phyloP scores from a whole-genome alignment of 805 yeast genomes.

The Monosporozyma solicola region DNA sequence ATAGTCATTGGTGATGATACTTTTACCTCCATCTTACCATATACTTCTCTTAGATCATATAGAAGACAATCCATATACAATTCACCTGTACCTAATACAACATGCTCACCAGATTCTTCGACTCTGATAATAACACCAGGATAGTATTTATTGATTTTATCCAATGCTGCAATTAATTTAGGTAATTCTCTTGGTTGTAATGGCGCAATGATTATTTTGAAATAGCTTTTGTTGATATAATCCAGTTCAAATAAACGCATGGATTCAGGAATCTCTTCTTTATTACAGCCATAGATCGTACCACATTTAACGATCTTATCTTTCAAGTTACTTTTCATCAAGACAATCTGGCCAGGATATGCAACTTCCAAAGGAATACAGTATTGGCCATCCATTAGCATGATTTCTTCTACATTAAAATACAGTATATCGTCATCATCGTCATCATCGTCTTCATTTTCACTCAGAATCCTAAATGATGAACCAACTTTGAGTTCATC shows the following conservation, averaged over 20 bases:
- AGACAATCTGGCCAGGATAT: slow-evolving; percentile 57
- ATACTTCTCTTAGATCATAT: slow-evolving; percentile 61
- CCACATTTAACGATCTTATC: slow-evolving; percentile 39
- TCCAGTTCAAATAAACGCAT: slow-evolving; percentile 27
- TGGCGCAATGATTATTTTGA: slow-evolving; percentile 81
- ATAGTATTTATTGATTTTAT: slow-evolving; percentile 53
- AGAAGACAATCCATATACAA: slow-evolving; percentile 74
- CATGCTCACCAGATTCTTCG: slow-evolving; percentile 86
- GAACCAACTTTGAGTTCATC: slow-evolving; percentile 48
- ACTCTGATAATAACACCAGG: slow-evolving; percentile 59
- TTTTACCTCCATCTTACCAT: slow-evolving; percentile 59
- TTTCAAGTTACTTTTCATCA: slow-evolving; percentile 46
- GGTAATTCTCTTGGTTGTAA: slow-evolving; percentile 71
- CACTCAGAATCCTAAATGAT: slow-evolving; percentile 45
- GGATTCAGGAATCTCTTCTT: slow-evolving; percentile 7
- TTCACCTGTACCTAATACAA: slow-evolving; percentile 77
- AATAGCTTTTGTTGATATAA: slow-evolving; percentile 40
- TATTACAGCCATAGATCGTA: slow-evolving; percentile 32
- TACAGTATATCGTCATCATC: slow-evolving; percentile 24
- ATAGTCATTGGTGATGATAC: slow-evolving; percentile 77
- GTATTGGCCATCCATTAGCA: slow-evolving; percentile 64
- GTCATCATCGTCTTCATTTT: slow-evolving; percentile 43
- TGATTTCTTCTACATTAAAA: slow-evolving; percentile 30
- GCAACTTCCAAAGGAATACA: slow-evolving; percentile 44
- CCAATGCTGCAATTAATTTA: slow-evolving; percentile 57